A percentile compares a stretch with the other conserved stretches of the same genome.
These are phyloP conservation scores for Combretum micranthum DNA, from an alignment of 345 rosid genomes.

Conservation along the genomic window DNA sequence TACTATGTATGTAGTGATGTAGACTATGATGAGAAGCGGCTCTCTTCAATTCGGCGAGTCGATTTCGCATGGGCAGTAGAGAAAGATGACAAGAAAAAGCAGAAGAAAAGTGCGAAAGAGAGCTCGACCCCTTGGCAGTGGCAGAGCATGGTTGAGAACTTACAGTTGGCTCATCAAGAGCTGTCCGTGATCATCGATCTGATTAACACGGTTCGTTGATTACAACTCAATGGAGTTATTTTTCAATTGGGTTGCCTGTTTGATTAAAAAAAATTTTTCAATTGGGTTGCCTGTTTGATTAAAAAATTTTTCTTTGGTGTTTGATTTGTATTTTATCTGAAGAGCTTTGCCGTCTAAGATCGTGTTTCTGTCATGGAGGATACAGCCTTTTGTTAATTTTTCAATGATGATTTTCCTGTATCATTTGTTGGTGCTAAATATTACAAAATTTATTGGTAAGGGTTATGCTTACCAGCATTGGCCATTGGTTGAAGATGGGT, in stretches of 20 bases:
- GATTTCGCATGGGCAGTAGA: conserved; percentile 95
- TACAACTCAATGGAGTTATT: neutral
- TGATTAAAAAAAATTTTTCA: too few relatives aligned
- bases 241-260: neutral
- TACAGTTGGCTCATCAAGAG: conserved; percentile 90
- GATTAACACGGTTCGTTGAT: conserved; percentile 63
- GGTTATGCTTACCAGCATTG: neutral
- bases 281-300: too few relatives aligned
- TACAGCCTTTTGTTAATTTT: too few relatives aligned
- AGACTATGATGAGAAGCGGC: conserved; percentile 72
- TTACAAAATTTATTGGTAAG: neutral
- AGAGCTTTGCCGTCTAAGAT: neutral
- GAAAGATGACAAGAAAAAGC: conserved; percentile 59
- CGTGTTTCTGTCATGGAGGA: neutral
- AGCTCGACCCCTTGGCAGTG: conserved; percentile 59
- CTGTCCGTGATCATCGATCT: conserved; percentile 82
- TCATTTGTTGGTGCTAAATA: neutral
- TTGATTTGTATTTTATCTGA: neutral
- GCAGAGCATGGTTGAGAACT: conserved; percentile 90
- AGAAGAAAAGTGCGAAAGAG: conserved; percentile 59
- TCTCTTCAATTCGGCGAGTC: conserved; percentile 60
- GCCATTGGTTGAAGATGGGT: neutral
- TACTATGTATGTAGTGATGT: conserved; percentile 40
- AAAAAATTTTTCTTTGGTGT: neutral
- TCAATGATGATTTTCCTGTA: neutral